Conservation (phyloP, 441 rosid species). For the Pelargonium fulgidum region DNA sequence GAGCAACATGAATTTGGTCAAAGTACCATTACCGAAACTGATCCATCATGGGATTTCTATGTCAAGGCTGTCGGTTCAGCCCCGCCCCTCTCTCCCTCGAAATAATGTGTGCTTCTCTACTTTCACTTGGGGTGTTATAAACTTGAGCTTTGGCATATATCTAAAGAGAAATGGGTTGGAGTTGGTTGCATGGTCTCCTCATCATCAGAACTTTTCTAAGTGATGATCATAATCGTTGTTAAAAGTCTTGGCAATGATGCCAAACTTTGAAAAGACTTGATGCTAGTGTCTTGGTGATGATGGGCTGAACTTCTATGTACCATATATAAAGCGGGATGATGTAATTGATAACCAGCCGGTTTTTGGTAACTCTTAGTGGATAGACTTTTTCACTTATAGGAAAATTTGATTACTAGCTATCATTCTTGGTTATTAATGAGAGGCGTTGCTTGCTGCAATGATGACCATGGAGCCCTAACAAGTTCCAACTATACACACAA, state of each 20-base stretch:
- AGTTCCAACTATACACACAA: background rate
- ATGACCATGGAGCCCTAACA: background rate
- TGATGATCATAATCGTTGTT: no score
- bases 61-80: constrained; percentile 30
- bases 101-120: background rate
- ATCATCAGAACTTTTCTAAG: no score
- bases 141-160: background rate
- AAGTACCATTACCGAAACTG: constrained; percentile 43
- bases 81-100: constrained; percentile 9
- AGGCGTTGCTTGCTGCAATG: background rate
- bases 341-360: background rate
- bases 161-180: background rate
- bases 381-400: background rate
- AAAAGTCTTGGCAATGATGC: background rate
- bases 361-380: background rate
- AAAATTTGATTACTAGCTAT: background rate
- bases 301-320: background rate
- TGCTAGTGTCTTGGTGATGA: background rate
- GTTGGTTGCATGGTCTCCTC: no score
- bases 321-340: background rate
- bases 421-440: background rate
- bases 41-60: constrained; percentile 58
- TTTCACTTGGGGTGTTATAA: background rate
- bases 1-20: constrained; percentile 70
- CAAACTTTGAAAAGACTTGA: background rate